Conservation (phyloP, 352 stramenopile species). For the Globisporangium emineosum region DNA sequence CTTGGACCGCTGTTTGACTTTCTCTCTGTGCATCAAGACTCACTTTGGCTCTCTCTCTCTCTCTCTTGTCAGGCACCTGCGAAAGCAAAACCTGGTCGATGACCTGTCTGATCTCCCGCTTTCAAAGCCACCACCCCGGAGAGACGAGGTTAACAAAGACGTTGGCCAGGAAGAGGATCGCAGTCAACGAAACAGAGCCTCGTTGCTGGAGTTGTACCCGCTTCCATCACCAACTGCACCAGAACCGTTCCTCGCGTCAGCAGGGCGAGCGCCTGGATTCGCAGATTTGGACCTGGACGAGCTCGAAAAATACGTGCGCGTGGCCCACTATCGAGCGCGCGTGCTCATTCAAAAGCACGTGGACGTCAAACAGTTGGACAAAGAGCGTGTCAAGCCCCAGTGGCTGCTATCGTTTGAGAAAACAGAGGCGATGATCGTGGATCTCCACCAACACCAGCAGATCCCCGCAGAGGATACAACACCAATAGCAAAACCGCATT, state of each 20-base stretch:
- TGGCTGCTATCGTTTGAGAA: slow-evolving; percentile 47
- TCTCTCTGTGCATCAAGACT: neutral
- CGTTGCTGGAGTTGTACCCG: slow-evolving; percentile 46
- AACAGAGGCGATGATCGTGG: slow-evolving; percentile 14
- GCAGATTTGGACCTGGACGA: slow-evolving; percentile 46
- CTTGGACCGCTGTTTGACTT: neutral
- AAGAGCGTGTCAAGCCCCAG: slow-evolving; percentile 28
- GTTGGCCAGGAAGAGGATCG: neutral
- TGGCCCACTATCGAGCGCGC: slow-evolving; percentile 57
- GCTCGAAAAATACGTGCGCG: slow-evolving; percentile 47
- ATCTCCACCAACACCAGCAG: slow-evolving; percentile 26
- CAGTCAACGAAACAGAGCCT: neutral
- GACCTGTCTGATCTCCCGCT: slow-evolving; percentile 7
- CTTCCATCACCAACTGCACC: slow-evolving; percentile 23
- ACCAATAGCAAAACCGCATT: slow-evolving; percentile 21
- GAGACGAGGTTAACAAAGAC: neutral
- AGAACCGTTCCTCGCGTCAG: slow-evolving; percentile 19
- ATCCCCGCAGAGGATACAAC: neutral
- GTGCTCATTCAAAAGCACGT: slow-evolving; percentile 38
- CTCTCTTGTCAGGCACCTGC: slow-evolving; percentile 16
- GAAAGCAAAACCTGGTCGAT: slow-evolving; percentile 17
- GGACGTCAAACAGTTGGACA: slow-evolving; percentile 20
- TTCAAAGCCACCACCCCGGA: neutral
- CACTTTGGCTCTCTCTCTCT: neutral
- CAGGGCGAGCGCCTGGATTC: slow-evolving; percentile 26